These are phyloP conservation scores for Theileria luwenshuni DNA, from an alignment of 169 alveolate genomes.

Conservation along the genomic window DNA sequence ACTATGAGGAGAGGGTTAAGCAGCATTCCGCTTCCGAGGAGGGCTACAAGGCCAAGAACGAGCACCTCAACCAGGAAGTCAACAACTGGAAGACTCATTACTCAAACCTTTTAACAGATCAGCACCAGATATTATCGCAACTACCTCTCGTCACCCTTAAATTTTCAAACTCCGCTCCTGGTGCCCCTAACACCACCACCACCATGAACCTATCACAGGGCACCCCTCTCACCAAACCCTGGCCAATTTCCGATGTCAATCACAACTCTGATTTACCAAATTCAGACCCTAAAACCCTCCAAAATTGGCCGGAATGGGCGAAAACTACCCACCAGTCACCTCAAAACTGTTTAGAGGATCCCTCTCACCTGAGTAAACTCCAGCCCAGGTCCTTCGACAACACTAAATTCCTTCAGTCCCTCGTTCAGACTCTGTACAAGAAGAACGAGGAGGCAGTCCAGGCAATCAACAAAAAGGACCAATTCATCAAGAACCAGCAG, in stretches of 20 bases:
- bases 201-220: too few species aligned
- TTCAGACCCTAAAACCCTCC: too few species aligned
- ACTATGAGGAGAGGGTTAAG: constrained; percentile 13
- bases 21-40: constrained; percentile 2
- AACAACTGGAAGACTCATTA: constrained; percentile 34
- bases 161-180: not conserved
- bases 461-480: constrained; percentile 35
- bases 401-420: constrained; percentile 28
- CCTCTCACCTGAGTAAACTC: too few species aligned
- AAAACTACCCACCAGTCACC: not conserved
- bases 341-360: not conserved
- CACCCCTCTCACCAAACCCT: too few species aligned
- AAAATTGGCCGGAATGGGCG: constrained; percentile 2
- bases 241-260: too few species aligned
- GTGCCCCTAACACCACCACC: not conserved
- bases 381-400: not conserved
- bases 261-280: too few species aligned
- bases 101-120: constrained; percentile 46
- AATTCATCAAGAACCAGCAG: constrained; percentile 42
- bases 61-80: constrained; percentile 20
- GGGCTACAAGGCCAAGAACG: constrained; percentile 30
- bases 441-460: constrained; percentile 54
- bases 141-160: constrained; percentile 50
- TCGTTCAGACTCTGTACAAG: constrained; percentile 55
- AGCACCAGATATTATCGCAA: constrained; percentile 62